A percentile compares a stretch with the other conserved stretches of the same genome.
phyloP scores from a whole-genome alignment of 2,329 filamentous ascomycete genomes.

The Aspergillus neotritici region DNA sequence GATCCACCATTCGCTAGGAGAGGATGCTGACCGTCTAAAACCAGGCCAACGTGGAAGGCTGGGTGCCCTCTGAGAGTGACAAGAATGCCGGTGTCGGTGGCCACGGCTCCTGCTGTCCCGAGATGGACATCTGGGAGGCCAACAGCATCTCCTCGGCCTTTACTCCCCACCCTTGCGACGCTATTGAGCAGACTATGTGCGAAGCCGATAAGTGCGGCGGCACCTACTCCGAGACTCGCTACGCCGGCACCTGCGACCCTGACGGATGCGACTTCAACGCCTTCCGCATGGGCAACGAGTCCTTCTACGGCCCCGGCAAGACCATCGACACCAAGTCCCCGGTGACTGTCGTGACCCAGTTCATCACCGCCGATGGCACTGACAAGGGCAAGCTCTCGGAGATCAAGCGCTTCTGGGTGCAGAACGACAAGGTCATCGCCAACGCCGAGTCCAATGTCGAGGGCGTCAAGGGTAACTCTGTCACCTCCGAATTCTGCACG shows the following conservation, averaged over 20 bases:
- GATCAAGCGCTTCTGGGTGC: conserved; percentile 61
- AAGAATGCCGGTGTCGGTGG: conserved; percentile 48
- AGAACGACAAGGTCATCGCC: conserved; percentile 54
- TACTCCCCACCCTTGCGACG: conserved; percentile 60
- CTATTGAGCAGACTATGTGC: conserved; percentile 48
- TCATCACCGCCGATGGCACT: conserved; percentile 48
- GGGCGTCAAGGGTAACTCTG: conserved; percentile 47
- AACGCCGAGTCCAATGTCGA: conserved; percentile 46
- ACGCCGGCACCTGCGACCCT: conserved; percentile 58
- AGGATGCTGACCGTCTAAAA: conserved; percentile 3
- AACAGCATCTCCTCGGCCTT: conserved; percentile 59
- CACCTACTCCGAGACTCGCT: conserved; percentile 48
- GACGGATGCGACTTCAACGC: conserved; percentile 68
- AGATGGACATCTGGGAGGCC: conserved; percentile 67
- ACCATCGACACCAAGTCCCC: conserved; percentile 55
- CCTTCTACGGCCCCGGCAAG: conserved; percentile 57
- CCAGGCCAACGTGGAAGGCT: conserved; percentile 50
- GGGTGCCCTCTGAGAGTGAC: conserved; percentile 49
- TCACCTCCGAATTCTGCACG: conserved; percentile 55
- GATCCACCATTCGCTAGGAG: neutral
- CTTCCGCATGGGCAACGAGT: conserved; percentile 59
- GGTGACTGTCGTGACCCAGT: conserved; percentile 64
- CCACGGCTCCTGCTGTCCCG: conserved; percentile 58
- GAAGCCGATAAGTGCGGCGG: conserved; percentile 49
- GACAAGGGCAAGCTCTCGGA: conserved; percentile 50